Conservation (phyloP, 768 basidiomycete genomes). For the Collybia nuda region DNA sequence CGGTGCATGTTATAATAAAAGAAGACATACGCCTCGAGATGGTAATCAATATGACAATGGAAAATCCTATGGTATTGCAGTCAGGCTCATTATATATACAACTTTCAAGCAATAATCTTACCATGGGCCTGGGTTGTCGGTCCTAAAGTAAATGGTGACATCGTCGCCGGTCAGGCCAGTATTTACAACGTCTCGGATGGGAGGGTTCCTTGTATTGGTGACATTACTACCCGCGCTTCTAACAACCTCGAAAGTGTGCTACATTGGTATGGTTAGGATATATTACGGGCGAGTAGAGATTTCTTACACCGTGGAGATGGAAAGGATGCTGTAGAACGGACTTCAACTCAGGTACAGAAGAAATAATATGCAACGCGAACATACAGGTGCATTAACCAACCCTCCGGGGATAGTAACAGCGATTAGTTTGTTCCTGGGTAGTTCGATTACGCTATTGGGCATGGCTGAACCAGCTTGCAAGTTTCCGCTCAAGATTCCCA, state of each 20-base stretch:
- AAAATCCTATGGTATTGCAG: no score
- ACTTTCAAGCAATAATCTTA: not conserved
- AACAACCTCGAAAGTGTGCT: conserved; percentile 38
- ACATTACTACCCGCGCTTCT: conserved; percentile 23
- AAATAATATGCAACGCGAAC: conserved; percentile 16
- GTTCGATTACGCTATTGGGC: conserved; percentile 32
- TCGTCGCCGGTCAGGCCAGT: conserved; percentile 27
- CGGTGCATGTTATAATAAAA: no score
- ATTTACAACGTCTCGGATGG: conserved; percentile 32
- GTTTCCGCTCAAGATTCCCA: conserved; percentile 39
- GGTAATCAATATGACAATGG: conserved; percentile 1
- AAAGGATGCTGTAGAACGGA: conserved; percentile 18
- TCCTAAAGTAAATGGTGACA: conserved; percentile 54
- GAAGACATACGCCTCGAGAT: not conserved
- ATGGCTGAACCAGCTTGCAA: conserved; percentile 34
- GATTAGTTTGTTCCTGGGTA: conserved; percentile 43
- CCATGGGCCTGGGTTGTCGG: conserved; percentile 66
- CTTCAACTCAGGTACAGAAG: not conserved
- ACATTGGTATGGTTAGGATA: not conserved
- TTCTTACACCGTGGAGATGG: conserved; percentile 27
- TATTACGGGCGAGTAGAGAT: not conserved
- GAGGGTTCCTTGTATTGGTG: conserved; percentile 17
- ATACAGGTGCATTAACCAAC: not conserved
- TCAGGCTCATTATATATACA: no score
- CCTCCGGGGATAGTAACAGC: conserved; percentile 37